Evolutionary conservation across 495 filamentous ascomycete species (phyloP), one percentile per base, ranked within the genome.

Genomic region (Clavariopsis aquatica): DNA sequence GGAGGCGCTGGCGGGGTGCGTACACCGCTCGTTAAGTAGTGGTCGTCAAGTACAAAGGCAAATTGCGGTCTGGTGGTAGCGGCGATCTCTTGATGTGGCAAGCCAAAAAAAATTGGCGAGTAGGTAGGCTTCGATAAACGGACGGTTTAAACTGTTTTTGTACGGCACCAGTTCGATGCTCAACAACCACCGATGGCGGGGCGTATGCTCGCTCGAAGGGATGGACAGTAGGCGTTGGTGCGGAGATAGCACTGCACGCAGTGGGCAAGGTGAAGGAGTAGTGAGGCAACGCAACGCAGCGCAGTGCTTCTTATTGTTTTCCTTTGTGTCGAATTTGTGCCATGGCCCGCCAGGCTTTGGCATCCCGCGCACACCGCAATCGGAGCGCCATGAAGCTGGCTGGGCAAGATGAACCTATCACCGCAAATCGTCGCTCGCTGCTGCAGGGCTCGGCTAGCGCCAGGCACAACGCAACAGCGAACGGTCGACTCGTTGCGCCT

Each of bases 21-120:
- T 27, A 63, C 64, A 69, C 66, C 57, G 66, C 59, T 63, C 57
- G 64, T 66, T 63, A 67, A 62, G 62, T 59, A 66, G 62, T 53
- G 15, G 38, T 43, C 3, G 38, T 43, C 9, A 38, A 45, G 28
- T 8, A 63, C 68, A 70, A 66, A 63, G 68, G 62, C 63, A 70
- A 66, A 52, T 66, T 62, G 62, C 57, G 62, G 58, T 59, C 54
- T 60, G 54, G 52, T 28, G 55, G 61, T 66, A 66, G 68, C 68
- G 62, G 57, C 58, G 62, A 66, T 70, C 57, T 23, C 20, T 49
- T 6, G 28, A 53, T 54, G 61, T 65, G 66, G 57, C 66, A 61
- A 64, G 38, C 38, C 38, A 43, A 43, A 43, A 43, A 43, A 43
- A 43, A 15, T 60, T 59, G 65, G 55, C 49, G 62, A 52, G 31